Evolutionary conservation across 306 rosid genomes (phyloP).

Genomic region (Mucuna pruriens): DNA sequence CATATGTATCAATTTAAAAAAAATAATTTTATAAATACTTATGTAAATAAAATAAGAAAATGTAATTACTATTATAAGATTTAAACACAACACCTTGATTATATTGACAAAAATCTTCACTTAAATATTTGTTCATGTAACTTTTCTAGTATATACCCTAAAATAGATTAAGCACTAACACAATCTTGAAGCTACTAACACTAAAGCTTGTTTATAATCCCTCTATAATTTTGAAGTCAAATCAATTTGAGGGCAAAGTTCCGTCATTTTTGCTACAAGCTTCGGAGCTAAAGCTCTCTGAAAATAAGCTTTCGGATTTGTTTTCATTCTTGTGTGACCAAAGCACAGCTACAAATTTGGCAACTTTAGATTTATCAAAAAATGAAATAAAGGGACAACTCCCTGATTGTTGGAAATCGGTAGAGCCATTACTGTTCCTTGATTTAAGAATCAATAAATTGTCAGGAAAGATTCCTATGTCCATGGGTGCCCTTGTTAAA

Average conservation of each 20-base stretch:
- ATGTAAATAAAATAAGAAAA: too few species aligned
- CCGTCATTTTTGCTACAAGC: not conserved
- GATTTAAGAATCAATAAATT: conserved; percentile 29
- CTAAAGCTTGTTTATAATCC: fast-evolving
- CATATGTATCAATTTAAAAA: too few species aligned
- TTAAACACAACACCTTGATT: too few species aligned
- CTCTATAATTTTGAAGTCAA: not conserved
- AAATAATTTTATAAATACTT: too few species aligned
- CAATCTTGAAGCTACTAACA: too few species aligned
- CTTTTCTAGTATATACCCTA: too few species aligned
- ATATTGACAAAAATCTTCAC: too few species aligned
- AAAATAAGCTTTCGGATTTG: conserved; percentile 28
- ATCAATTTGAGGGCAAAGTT: conserved; percentile 16
- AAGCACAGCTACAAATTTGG: not conserved
- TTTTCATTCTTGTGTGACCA: not conserved
- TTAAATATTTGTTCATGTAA: too few species aligned
- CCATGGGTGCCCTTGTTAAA: not conserved
- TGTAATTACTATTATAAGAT: too few species aligned
- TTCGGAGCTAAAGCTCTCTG: not conserved
- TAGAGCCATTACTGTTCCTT: not conserved
- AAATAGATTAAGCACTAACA: too few species aligned
- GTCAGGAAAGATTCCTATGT: conserved; percentile 18
- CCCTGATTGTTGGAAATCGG: conserved; percentile 22
- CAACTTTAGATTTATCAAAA: not conserved
- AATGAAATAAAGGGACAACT: conserved; percentile 30